These are phyloP conservation scores for Hypoxylon sp. DNA, from an alignment of 2,329 filamentous ascomycete species.

Conservation along the genomic window DNA sequence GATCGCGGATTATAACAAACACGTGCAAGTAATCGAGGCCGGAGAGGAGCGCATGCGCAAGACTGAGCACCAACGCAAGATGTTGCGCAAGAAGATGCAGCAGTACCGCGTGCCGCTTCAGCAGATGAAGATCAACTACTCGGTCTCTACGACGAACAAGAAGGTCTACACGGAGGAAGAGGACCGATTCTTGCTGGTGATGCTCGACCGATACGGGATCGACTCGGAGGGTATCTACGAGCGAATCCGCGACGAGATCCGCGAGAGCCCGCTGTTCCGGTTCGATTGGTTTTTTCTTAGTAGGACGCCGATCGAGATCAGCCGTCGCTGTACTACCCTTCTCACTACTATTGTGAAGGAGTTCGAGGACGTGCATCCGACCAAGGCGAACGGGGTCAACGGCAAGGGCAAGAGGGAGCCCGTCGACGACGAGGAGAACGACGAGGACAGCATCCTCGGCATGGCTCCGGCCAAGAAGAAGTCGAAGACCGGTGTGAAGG, in stretches of 20 bases:
- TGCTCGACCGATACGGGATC: slow-evolving; percentile 91
- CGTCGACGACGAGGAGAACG: slow-evolving; percentile 86
- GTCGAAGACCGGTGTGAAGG: slow-evolving; percentile 88
- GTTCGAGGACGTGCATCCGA: slow-evolving; percentile 77
- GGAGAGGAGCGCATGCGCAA: slow-evolving; percentile 91
- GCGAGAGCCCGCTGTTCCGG: slow-evolving; percentile 92
- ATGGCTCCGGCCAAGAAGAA: slow-evolving; percentile 94
- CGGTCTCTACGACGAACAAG: slow-evolving; percentile 98
- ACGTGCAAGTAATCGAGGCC: slow-evolving; percentile 88
- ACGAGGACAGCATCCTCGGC: slow-evolving; percentile 83
- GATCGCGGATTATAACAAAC: slow-evolving; percentile 88
- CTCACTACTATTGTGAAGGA: slow-evolving; percentile 95
- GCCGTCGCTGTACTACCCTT: slow-evolving; percentile 91
- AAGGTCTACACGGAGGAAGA: slow-evolving; percentile 99
- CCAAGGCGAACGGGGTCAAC: slow-evolving; percentile 69
- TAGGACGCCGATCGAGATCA: slow-evolving; percentile 91
- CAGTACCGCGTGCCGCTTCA: slow-evolving; percentile 98
- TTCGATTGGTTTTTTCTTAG: slow-evolving; percentile 99
- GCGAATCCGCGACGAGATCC: slow-evolving; percentile 95
- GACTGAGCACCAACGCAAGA: slow-evolving; percentile 90
- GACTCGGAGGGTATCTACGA: slow-evolving; percentile 93
- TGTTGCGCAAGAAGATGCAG: slow-evolving; percentile 93
- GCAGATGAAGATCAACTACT: slow-evolving; percentile 99
- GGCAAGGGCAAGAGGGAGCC: slow-evolving; percentile 79
- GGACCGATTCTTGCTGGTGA: slow-evolving; percentile 92